phyloP scores from a whole-genome alignment of 2,329 filamentous ascomycete species.

The Plectosphaerella plurivora region DNA sequence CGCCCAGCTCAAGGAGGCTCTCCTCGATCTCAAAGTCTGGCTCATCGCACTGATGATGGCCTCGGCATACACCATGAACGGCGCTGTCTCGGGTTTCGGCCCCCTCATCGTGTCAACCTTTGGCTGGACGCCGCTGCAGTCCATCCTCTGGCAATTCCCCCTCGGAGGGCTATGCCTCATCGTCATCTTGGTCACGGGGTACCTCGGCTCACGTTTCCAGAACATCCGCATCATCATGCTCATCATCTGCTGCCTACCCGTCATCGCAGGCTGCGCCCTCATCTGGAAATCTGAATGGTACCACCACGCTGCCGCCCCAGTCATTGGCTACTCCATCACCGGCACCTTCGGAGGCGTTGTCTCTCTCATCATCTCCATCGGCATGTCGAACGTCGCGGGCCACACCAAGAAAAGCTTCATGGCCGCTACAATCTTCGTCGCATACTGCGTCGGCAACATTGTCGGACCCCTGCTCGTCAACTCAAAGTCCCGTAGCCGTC shows the following conservation, averaged over 20 bases:
- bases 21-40: constrained; percentile 59
- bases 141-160: constrained; percentile 72
- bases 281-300: constrained; percentile 69
- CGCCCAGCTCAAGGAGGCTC: constrained; percentile 52
- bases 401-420: constrained; percentile 76
- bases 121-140: constrained; percentile 57
- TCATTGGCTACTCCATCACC: constrained; percentile 67
- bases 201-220: constrained; percentile 51
- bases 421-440: constrained; percentile 69
- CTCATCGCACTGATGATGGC: constrained; percentile 65
- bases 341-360: constrained; percentile 71
- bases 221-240: constrained; percentile 65
- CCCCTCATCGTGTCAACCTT: constrained; percentile 70
- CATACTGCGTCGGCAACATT: constrained; percentile 73
- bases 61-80: constrained; percentile 67
- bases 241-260: constrained; percentile 62
- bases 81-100: constrained; percentile 66
- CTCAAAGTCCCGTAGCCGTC: constrained; percentile 57
- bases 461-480: constrained; percentile 69
- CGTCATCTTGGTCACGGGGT: constrained; percentile 63
- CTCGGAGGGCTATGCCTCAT: constrained; percentile 65
- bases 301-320: constrained; percentile 59
- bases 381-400: constrained; percentile 66
- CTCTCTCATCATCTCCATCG: constrained; percentile 47
- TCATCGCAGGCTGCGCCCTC: constrained; percentile 69